Percentiles rank a stretch among this genome's conserved stretches.
These are phyloP conservation scores for Coprinopsis strossmayeri DNA, from an alignment of 768 basidiomycete species.

Conservation along the genomic window DNA sequence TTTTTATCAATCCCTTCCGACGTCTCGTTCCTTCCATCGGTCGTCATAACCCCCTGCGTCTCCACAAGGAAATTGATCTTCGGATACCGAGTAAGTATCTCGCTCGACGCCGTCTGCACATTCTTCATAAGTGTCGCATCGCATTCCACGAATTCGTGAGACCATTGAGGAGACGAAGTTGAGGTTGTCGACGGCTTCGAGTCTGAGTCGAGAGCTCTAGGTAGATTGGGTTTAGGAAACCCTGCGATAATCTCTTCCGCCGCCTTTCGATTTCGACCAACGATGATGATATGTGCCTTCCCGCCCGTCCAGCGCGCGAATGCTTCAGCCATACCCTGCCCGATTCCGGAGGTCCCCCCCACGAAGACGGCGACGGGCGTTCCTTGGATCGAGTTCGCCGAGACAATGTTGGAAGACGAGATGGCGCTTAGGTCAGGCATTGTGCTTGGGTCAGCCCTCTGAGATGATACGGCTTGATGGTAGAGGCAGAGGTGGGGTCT, in stretches of 20 bases:
- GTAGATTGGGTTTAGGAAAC: slow-evolving; percentile 28
- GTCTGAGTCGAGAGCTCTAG: neutral
- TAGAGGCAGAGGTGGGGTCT: too few relatives aligned
- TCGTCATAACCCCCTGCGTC: slow-evolving; percentile 36
- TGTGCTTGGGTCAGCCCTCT: slow-evolving; percentile 4
- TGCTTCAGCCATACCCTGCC: slow-evolving; percentile 34
- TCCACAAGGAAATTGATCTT: slow-evolving; percentile 48
- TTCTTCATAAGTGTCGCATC: slow-evolving; percentile 41
- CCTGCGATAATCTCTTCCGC: slow-evolving; percentile 33
- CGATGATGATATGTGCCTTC: slow-evolving; percentile 39
- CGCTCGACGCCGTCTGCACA: slow-evolving; percentile 24
- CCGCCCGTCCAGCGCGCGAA: slow-evolving; percentile 39
- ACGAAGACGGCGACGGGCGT: slow-evolving; percentile 29
- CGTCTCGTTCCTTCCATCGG: slow-evolving; percentile 28
- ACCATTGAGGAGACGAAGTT: too few relatives aligned
- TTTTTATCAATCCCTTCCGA: slow-evolving; percentile 27
- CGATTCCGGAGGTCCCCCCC: slow-evolving; percentile 38
- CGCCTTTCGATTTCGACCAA: slow-evolving; percentile 42
- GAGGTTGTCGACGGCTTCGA: too few relatives aligned
- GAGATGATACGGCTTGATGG: slow-evolving; percentile 7
- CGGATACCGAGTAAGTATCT: slow-evolving; percentile 26
- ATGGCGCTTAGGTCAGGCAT: neutral
- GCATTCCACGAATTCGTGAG: slow-evolving; percentile 39
- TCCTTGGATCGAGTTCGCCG: neutral
- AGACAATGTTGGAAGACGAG: neutral